phyloP scores from a whole-genome alignment of 352 stramenopile genomes.

The Plasmopara viticola region DNA sequence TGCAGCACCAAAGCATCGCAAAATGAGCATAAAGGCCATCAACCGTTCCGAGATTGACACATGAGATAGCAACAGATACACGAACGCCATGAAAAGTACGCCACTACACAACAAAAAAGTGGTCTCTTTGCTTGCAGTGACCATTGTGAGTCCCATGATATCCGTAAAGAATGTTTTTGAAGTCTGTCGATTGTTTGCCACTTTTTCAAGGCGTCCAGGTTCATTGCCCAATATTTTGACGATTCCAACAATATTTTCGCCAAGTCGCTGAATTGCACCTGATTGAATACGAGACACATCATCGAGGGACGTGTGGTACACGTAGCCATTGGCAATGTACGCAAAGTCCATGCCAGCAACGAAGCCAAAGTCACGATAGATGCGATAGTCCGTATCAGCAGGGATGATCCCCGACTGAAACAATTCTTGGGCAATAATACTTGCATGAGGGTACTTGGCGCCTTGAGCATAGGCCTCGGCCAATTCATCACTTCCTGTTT shows the following conservation, averaged over 20 bases:
- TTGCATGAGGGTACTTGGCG: constrained; percentile 65
- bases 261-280: constrained; percentile 58
- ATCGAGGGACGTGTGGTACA: constrained; percentile 71
- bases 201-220: constrained; percentile 39
- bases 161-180: constrained; percentile 75
- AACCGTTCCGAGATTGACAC: constrained; percentile 36
- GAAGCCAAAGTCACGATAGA: constrained; percentile 66
- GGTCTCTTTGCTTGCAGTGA: constrained; percentile 46
- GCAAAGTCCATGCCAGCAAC: constrained; percentile 81
- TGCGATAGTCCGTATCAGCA: constrained; percentile 66
- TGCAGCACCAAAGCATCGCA: constrained; percentile 28
- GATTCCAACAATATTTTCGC: constrained; percentile 63
- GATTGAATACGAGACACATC: constrained; percentile 66
- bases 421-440: constrained; percentile 71
- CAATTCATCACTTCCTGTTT: constrained; percentile 70
- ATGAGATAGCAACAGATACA: constrained; percentile 46
- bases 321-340: constrained; percentile 76
- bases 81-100: constrained; percentile 30
- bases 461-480: constrained; percentile 63
- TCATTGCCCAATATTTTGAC: constrained; percentile 41
- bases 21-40: constrained; percentile 33
- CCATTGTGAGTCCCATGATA: constrained; percentile 51
- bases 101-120: constrained; percentile 33
- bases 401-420: constrained; percentile 72
- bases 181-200: constrained; percentile 49